These are phyloP conservation scores for Hydrangea macrophylla DNA, from an alignment of 148 eudicot genomes.

Conservation along the genomic window DNA sequence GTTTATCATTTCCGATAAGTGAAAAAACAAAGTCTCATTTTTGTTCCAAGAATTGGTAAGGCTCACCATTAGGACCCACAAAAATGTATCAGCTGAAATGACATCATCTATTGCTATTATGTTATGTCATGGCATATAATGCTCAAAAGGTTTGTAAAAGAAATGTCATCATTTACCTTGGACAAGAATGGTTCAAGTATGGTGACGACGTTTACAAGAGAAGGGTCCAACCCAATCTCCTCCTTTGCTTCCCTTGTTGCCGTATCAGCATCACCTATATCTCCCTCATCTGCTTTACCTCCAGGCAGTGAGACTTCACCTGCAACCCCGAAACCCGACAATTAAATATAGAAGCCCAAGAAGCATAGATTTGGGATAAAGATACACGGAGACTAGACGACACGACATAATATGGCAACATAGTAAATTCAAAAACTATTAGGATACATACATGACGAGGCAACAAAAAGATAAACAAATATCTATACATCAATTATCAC, in stretches of 20 bases:
- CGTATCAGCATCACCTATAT: slow-evolving; percentile 66
- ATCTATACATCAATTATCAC: background rate
- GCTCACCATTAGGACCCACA: background rate
- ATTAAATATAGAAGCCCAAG: too few relatives aligned
- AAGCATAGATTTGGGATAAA: too few relatives aligned
- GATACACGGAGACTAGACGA: background rate
- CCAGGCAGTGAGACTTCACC: slow-evolving; percentile 97
- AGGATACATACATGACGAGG: background rate
- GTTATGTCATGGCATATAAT: too few relatives aligned
- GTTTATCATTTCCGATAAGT: background rate
- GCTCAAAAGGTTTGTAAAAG: background rate
- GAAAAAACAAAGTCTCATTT: background rate
- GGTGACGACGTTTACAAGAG: slow-evolving; percentile 71
- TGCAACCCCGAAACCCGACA: slow-evolving; percentile 21
- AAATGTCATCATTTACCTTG: slow-evolving; percentile 46
- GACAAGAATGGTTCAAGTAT: slow-evolving; percentile 86
- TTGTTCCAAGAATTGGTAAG: background rate
- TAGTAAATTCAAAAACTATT: too few relatives aligned
- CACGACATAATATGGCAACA: too few relatives aligned
- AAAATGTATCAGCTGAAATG: background rate
- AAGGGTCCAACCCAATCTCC: slow-evolving; percentile 92
- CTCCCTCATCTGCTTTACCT: slow-evolving; percentile 86
- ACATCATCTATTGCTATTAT: too few relatives aligned
- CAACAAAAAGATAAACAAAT: background rate
- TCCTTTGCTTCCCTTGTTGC: slow-evolving; percentile 89